Conservation (phyloP, 805 yeast species). For the Myxozyma neglecta region DNA sequence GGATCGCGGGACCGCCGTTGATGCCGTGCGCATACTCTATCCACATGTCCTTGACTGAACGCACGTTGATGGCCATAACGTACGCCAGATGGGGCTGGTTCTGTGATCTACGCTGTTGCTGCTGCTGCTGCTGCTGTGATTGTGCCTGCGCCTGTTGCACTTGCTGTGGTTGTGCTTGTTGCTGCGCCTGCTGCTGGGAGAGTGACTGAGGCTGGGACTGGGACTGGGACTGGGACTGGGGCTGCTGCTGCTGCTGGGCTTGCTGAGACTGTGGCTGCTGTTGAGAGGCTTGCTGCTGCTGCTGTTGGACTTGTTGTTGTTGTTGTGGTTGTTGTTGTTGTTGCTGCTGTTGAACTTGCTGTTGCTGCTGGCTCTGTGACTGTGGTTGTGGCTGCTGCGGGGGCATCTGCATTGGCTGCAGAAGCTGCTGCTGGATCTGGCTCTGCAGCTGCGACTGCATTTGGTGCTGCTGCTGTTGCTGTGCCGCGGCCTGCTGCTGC, state of each 20-base stretch:
- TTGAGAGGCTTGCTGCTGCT: not conserved
- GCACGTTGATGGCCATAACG: constrained; percentile 28
- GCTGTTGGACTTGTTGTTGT: constrained; percentile 1
- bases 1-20: constrained; percentile 26
- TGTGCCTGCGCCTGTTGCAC: not conserved
- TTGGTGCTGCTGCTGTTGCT: constrained; percentile 1
- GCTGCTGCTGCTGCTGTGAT: constrained; percentile 1
- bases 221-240: not conserved
- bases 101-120: constrained; percentile 11
- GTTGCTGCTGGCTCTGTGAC: not conserved
- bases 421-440: not conserved
- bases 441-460: not conserved
- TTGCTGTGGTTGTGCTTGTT: not conserved
- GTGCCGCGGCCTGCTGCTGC: constrained; percentile 11
- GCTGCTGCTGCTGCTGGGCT: constrained; percentile 4
- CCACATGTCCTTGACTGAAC: constrained; percentile 27
- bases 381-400: constrained; percentile 1
- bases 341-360: constrained; percentile 6
- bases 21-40: constrained; percentile 27
- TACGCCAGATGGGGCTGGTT: constrained; percentile 4
- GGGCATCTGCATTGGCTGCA: constrained; percentile 3
- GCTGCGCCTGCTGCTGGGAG: not conserved
- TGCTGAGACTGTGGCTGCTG: constrained; percentile 4
- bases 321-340: constrained; percentile 3
- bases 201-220: not conserved